phyloP scores from a whole-genome alignment of 2,329 filamentous ascomycete species.

The Chaetomium olivaceum region DNA sequence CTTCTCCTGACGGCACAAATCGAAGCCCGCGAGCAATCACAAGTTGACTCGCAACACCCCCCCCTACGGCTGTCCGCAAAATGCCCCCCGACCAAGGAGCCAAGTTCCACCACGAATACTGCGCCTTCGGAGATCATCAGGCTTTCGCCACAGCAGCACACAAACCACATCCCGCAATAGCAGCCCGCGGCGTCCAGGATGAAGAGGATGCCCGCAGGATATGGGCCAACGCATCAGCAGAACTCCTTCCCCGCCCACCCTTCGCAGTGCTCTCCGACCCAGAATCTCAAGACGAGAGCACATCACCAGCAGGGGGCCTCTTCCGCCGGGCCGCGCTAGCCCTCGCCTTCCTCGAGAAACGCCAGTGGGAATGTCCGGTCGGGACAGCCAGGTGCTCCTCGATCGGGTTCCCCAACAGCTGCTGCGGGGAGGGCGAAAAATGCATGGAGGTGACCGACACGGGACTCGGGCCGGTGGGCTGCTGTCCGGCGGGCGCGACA shows the following conservation, averaged over 20 bases:
- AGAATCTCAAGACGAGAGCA: constrained; percentile 11
- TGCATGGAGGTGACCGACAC: constrained; percentile 66
- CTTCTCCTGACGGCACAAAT: constrained; percentile 47
- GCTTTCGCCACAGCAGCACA: constrained; percentile 39
- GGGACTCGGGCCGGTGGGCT: constrained; percentile 68
- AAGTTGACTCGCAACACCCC: constrained; percentile 23
- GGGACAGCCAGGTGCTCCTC: constrained; percentile 65
- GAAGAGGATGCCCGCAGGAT: constrained; percentile 37
- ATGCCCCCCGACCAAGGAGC: constrained; percentile 70
- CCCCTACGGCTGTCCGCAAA: constrained; percentile 67
- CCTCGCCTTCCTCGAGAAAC: constrained; percentile 52
- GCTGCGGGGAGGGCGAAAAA: constrained; percentile 65
- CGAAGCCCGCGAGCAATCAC: constrained; percentile 37
- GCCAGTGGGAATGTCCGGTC: constrained; percentile 65
- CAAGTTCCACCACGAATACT: constrained; percentile 73
- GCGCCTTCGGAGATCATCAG: constrained; percentile 45
- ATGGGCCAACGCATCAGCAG: constrained; percentile 39
- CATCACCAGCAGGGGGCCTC: constrained; percentile 31
- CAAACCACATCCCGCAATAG: constrained; percentile 28
- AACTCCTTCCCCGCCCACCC: constrained; percentile 48
- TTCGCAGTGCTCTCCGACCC: constrained; percentile 50
- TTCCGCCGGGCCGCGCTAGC: constrained; percentile 49
- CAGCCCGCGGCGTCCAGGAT: constrained; percentile 37
- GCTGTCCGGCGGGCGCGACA: constrained; percentile 65
- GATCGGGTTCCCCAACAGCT: constrained; percentile 69